Evolutionary conservation across 2,329 filamentous ascomycete genomes (phyloP), one percentile per base, ranked within the genome.

Genomic region (Nannizzia gypsea): DNA sequence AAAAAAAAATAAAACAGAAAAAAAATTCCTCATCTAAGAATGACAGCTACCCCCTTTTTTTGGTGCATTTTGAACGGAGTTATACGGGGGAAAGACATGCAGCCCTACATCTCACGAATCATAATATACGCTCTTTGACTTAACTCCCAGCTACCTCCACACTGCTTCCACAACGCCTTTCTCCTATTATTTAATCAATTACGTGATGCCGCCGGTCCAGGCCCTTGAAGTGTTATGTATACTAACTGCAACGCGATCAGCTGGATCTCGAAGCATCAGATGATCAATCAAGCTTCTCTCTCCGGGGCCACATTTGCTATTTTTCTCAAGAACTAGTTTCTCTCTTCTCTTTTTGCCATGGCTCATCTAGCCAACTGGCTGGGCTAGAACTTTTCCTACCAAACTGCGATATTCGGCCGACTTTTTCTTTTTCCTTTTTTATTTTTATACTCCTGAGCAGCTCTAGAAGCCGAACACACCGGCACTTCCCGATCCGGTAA

Each of bases 401-500:
- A 50, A 50, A 13, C 22, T 28, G 24, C 22, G 24, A 52, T 52
- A 31, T 52, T 52, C 46, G 46, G 46, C 46, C 46, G 46, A 52
- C 46, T 52, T 52, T 20, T 52, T 31, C 48, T 52, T 48, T 48
- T 22, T 26, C 5, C 15, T 40, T 17, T 40, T n/a, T n/a, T n/a
- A n/a, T 11, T 34, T 15, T 17, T 42, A n/a, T 20, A n/a, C 42
- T 46, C 42, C 44, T 50, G 44, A 50, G n/a, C 3, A 28, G 44
- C 44, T 50, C 44, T 50, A n/a, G 44, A 50, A 50, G 20, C 38
- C 38, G 38, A 42, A n/a, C n/a, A 6, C 24, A n/a, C 28, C 50
- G 50, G 50, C 20, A 54, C 26, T 54, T 54, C 50, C 50, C 50
- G 26, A 54, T 54, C 15, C 50, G 50, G 50, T 54, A 54, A 54